Base-by-base conservation (phyloP, 345 rosid species). In the Clausena lansium region DNA sequence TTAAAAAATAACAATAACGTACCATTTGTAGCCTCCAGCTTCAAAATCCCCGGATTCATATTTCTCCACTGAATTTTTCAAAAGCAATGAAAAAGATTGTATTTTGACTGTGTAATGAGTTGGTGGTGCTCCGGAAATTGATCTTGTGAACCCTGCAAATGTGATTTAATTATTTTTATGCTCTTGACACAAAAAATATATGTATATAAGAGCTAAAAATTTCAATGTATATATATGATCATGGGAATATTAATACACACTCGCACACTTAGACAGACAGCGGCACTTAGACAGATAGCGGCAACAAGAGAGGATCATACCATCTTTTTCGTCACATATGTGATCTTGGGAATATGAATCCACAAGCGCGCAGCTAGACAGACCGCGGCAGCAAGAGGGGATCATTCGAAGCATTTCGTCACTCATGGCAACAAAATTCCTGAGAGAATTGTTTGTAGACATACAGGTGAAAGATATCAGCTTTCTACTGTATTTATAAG, bases 1-100 rank as follows among this genome's bases (percentile, higher is more conserved):
- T 52, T 52, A 52, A 52, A 17, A 52, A 5, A 52, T 15, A 52
- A 41, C 58, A 24, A 45, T 76, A 45, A 59, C 81, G 85, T 81
- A 91, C 97, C 97, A 93, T 86, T 87, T 89, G 86, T 85, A 88
- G 76, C 95, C 97, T 62, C 91, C 87, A 17, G 97, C 94, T 84
- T 87, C 88, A 83, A 93, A 93, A 74, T 76, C 83, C 41, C 75
- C 87, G 2, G 94, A 81, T 87, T 91, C 97, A 63, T 90, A 91
- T 69, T 84, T 93, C 28, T 87, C 89, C 33, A 85, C 60, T 24
- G 79, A 68, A 82, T 75, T 81, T 77, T 85, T 87, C 50, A 82
- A 9, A 39, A 89, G 86, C 73, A 80, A 71, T 25, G 94, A 90
- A 77, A 84, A 89, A 9, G 79, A 83, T 62, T 91, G 81, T 67